These are phyloP conservation scores for Cicer chorassanicum DNA, from an alignment of 306 rosid genomes.

Conservation along the genomic window DNA sequence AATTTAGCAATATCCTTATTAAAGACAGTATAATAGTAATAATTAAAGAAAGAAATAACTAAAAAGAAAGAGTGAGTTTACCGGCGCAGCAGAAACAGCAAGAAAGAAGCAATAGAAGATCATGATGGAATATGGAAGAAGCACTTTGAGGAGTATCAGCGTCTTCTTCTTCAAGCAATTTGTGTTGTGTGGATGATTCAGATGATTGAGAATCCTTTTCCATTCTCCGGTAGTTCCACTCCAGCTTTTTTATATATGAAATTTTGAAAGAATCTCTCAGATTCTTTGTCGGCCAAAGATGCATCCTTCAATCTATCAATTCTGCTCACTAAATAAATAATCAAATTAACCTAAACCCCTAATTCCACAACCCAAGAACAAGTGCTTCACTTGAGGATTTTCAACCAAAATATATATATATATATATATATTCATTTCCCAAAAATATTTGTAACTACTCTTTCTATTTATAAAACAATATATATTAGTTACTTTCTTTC, in stretches of 20 bases:
- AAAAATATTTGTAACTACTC: too few relatives aligned
- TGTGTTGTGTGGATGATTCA: conserved; percentile 40
- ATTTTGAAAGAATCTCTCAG: conserved; percentile 53
- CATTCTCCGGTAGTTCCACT: conserved; percentile 53
- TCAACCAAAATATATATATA: too few relatives aligned
- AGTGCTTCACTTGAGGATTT: too few relatives aligned
- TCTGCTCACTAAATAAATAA: too few relatives aligned
- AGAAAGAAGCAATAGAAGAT: conserved; percentile 46
- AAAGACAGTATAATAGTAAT: too few relatives aligned
- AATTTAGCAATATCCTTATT: too few relatives aligned
- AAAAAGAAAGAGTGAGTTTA: conserved; percentile 6
- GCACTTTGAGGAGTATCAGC: conserved; percentile 6
- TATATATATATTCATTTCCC: too few relatives aligned
- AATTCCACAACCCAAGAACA: too few relatives aligned
- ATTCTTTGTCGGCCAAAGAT: conserved; percentile 56
- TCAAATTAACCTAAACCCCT: too few relatives aligned
- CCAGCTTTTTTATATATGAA: conserved; percentile 49
- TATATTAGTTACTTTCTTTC: too few relatives aligned
- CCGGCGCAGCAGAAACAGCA: conserved; percentile 64
- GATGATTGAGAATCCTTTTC: conserved; percentile 11
- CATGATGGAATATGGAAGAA: conserved; percentile 37
- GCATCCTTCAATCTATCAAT: conserved; percentile 39
- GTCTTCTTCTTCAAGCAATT: conserved; percentile 37
- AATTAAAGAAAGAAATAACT: not conserved
- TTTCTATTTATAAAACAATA: too few relatives aligned